Base-by-base conservation (phyloP, 345 rosid genomes). In the Lumnitzera racemosa region DNA sequence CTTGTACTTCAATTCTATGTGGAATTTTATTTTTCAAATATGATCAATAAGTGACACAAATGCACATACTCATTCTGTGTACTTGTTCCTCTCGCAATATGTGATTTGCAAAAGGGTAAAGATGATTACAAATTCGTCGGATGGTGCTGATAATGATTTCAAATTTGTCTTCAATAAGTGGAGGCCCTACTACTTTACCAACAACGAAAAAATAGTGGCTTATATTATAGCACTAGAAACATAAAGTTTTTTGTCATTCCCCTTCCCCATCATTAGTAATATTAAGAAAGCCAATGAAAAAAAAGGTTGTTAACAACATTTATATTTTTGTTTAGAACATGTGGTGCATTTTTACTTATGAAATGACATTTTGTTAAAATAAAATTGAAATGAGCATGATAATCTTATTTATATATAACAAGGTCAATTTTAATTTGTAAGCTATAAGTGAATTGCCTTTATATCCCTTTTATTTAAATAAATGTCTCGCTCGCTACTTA, bases 221-320 rank as follows among this genome's bases (percentile, higher is more conserved):
- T 79, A 65, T 95, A 88, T 14, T 91, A 96, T 68, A 79, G 48
- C 53, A 64, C 65, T 16, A 95, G 95, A 10, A 63, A 58, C 51
- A 91, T 88, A 95, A 86, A 80, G 82, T 88, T 91, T 63, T 67
- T 68, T 23, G 76, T 78, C 48, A 36, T 71, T 72, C 88, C 95
- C 1, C 43, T 75, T 53, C 59, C 70, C 25, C 84, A 60, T 16
- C 72, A 67, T 12, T 48, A 54, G 60, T 61, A 59, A 54, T 36
- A 36, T 9, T 36, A 67, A 73, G 48, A 24, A 56, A 60, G 52
- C 43, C 6, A 36, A 9, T 4, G 43, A 36, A 36, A 9, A 36
- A 36, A 6, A 36, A 9, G 5, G 6, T 7, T 9, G 4, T 27
- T 27, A 27, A 27, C 1, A 27, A 27, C 20, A 20, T 20, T 20